Base-by-base conservation (phyloP, 2,329 filamentous ascomycete species). In the Apiospora koreana region DNA sequence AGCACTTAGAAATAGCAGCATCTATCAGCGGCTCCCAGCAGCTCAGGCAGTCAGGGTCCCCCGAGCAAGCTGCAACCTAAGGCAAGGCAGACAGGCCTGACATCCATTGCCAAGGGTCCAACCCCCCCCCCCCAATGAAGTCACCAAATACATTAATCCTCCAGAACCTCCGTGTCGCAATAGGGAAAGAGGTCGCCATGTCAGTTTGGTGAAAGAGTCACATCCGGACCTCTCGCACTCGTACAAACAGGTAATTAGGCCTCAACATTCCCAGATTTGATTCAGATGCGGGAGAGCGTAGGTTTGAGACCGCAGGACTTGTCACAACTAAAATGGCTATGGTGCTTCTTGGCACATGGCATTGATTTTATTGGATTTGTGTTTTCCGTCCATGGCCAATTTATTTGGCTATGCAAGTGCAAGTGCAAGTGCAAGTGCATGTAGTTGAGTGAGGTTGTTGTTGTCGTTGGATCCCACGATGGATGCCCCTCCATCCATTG, bases 281-380 rank as follows among this genome's bases (percentile, higher is more conserved):
- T 21, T 35, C 18, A 38, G 31, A 38, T 62, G 54, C 28, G 31
- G 54, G 54, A 38, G 54, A 38, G 54, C 31, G 54, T 62, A 62
- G 54, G 54, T 62, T 38, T 38, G 31, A 62, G 21, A 62, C 54
- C 38, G 54, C 54, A 62, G 31, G 54, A n/a, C 54, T 62, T 62
- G 54, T 62, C 54, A 62, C 54, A 62, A 38, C 54, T 62, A 8
- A 62, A 31, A 38, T 10, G 28, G 31, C 31, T 18, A n/a, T 62
- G 54, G 28, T 38, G 18, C 10, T 62, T 62, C 54, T 62, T 62
- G 54, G 54, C 54, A 62, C 10, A n/a, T 62, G 54, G 18, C 54
- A 38, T 38, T n/a, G 9, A 14, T 23, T n/a, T 9, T 16, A 10
- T 50, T 35, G 16, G 18, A n/a, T 62, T 38, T n/a, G 35, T 1